Percentiles rank a stretch among this genome's conserved stretches.
Evolutionary conservation across 805 yeast species (phyloP).

Genomic region (Wickerhamomyces bovis): DNA sequence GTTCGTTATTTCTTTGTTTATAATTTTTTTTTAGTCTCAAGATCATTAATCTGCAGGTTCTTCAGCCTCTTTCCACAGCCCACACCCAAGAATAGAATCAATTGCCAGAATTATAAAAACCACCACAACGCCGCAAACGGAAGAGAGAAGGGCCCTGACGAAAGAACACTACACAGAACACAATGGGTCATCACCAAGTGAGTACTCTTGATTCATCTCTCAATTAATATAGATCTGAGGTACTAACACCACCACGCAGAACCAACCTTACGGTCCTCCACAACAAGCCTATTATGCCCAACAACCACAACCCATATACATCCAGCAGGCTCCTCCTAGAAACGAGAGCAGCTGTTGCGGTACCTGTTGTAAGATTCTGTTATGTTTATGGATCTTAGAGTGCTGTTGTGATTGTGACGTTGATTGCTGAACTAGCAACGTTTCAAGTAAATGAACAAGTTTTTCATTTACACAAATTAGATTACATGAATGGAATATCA

Average conservation of each 20-base stretch:
- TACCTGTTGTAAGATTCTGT: conserved; percentile 24
- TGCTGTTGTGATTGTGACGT: conserved; percentile 18
- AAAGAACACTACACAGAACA: neutral
- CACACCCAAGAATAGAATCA: neutral
- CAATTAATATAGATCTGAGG: too few species aligned
- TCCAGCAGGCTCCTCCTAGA: conserved; percentile 24
- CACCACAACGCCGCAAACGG: neutral
- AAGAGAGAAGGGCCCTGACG: too few species aligned
- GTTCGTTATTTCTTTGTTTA: too few species aligned
- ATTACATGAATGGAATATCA: too few species aligned
- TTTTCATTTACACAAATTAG: too few species aligned
- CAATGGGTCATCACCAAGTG: neutral
- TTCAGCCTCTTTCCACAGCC: neutral
- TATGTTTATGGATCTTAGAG: conserved; percentile 29
- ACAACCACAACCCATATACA: conserved; percentile 22
- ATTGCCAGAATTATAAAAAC: neutral
- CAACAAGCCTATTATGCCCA: conserved; percentile 11
- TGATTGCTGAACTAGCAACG: neutral
- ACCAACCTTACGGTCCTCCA: conserved; percentile 21
- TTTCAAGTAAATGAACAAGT: too few species aligned
- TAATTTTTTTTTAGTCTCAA: neutral
- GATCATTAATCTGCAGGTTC: neutral
- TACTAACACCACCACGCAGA: conserved; percentile 10
- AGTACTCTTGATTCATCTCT: too few species aligned
- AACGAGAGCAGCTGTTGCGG: conserved; percentile 24